These are phyloP conservation scores for Pulveroboletus sp. DNA, from an alignment of 768 basidiomycete genomes.

Conservation along the genomic window DNA sequence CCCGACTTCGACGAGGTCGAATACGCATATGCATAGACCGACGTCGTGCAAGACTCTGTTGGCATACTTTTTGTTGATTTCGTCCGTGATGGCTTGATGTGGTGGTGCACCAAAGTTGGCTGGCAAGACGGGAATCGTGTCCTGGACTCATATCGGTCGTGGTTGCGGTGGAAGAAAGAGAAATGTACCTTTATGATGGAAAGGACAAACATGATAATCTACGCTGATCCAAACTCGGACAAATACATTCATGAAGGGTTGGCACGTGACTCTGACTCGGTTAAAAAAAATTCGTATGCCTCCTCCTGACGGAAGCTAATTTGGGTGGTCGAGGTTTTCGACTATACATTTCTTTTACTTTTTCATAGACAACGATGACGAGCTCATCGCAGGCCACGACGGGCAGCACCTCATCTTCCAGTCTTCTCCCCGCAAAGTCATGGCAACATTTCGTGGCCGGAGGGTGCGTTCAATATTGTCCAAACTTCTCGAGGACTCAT, in stretches of 20 bases:
- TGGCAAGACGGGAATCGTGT: constrained; percentile 88
- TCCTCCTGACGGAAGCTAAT: neutral
- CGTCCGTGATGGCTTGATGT: constrained; percentile 76
- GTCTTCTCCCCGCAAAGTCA: constrained; percentile 66
- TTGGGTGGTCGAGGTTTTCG: neutral
- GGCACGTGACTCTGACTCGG: constrained; percentile 11
- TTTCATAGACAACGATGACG: constrained; percentile 14
- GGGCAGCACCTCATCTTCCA: constrained; percentile 32
- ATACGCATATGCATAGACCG: constrained; percentile 87
- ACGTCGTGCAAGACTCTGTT: constrained; percentile 89
- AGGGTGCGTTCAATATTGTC: constrained; percentile 54
- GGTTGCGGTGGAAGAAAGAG: neutral
- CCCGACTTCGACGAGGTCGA: constrained; percentile 81
- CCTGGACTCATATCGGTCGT: constrained; percentile 45
- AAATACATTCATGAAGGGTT: too few species aligned
- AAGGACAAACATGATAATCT: constrained; percentile 41
- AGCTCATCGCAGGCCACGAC: constrained; percentile 2
- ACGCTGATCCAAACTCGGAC: too few species aligned
- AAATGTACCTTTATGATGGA: constrained; percentile 41
- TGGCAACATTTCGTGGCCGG: constrained; percentile 85
- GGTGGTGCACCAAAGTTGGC: constrained; percentile 77
- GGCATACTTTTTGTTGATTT: constrained; percentile 94
- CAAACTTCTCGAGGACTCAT: constrained; percentile 7
- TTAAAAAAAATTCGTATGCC: constrained; percentile 3
- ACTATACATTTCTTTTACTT: neutral